phyloP scores from a whole-genome alignment of 2,329 filamentous ascomycete species.

The Aspergillus hiratsukae region DNA sequence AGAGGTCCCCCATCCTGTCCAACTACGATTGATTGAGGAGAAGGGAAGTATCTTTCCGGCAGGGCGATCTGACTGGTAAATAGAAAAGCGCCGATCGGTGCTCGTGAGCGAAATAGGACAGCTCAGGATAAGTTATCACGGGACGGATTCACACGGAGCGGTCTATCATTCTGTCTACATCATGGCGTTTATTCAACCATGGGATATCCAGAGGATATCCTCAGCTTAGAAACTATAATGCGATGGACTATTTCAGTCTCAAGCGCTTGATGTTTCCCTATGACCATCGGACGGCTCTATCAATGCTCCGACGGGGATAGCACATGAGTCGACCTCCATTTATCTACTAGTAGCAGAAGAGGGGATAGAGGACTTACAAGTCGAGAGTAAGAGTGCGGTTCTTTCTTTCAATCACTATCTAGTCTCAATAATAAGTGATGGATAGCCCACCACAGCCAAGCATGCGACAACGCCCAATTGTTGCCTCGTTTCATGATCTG shows the following conservation, averaged over 20 bases:
- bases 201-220: background rate
- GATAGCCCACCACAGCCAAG: conserved; percentile 3
- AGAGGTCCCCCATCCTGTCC: conserved; percentile 13
- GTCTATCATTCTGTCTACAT: background rate
- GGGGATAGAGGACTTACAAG: background rate
- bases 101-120: background rate
- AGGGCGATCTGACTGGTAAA: conserved; percentile 6
- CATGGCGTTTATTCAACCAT: background rate
- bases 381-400: background rate
- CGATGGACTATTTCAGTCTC: background rate
- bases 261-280: background rate
- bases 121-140: background rate
- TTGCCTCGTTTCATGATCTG: conserved; percentile 25
- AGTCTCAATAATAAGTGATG: background rate
- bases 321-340: background rate
- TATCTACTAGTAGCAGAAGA: background rate
- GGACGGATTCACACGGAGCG: background rate
- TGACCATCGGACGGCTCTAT: background rate
- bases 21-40: conserved; percentile 9
- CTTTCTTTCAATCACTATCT: background rate
- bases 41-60: conserved; percentile 5
- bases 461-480: conserved; percentile 20
- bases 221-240: background rate
- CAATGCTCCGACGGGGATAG: background rate
- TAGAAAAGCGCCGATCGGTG: conserved; percentile 2